Evolutionary conservation across 2,329 filamentous ascomycete genomes (phyloP).

Genomic region (Arthrinium phaeospermum): DNA sequence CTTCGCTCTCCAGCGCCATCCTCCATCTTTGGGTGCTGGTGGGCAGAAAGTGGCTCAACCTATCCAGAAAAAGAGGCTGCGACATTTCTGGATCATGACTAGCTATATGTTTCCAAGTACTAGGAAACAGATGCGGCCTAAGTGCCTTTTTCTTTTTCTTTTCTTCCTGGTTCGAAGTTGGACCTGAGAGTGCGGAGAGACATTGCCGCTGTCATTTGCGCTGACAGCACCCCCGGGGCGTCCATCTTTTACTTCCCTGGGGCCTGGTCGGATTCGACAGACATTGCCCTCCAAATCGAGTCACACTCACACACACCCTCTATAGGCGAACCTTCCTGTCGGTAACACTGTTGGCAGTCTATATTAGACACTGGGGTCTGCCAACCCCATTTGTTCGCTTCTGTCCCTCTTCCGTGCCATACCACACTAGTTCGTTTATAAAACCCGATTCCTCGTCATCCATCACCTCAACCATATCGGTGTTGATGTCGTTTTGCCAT

Average conservation of each 20-base stretch:
- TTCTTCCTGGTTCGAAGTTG: not conserved
- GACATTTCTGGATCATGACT: constrained; percentile 7
- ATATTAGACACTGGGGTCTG: constrained; percentile 34
- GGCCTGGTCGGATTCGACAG: not conserved
- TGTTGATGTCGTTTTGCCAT: not conserved
- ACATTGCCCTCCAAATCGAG: constrained; percentile 21
- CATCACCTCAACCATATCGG: constrained; percentile 20
- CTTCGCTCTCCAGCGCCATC: not conserved
- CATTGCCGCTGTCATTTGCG: constrained; percentile 4
- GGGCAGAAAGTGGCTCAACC: constrained; percentile 4
- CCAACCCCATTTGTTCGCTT: constrained; percentile 23
- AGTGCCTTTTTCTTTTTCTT: not conserved
- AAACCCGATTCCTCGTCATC: constrained; percentile 29
- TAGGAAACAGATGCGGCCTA: not conserved
- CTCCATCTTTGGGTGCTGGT: not conserved
- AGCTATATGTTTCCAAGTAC: not conserved
- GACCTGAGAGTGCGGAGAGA: not conserved
- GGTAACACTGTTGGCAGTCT: constrained; percentile 33
- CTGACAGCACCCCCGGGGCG: constrained; percentile 13
- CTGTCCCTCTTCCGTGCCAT: constrained; percentile 27
- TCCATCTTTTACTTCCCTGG: not conserved
- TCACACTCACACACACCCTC: constrained; percentile 30
- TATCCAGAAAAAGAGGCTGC: constrained; percentile 12
- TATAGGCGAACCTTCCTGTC: constrained; percentile 30
- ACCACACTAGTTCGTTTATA: constrained; percentile 16